Conservation (phyloP, 2,329 filamentous ascomycete genomes). For the Trichophyton schoenleinii region DNA sequence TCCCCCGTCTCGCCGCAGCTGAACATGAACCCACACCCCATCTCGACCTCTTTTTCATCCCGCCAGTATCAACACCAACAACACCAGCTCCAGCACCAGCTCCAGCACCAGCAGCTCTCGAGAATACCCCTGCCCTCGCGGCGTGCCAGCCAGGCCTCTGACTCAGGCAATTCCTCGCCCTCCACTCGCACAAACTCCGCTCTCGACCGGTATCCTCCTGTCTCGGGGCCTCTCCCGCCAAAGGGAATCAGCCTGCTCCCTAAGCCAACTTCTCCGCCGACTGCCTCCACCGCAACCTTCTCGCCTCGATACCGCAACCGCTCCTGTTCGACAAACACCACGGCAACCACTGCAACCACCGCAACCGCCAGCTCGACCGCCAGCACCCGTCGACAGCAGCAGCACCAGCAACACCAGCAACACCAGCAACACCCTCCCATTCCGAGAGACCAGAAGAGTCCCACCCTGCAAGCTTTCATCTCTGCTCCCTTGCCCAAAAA, state of each 20-base stretch:
- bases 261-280: conserved; percentile 22
- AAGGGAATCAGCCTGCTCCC: conserved; percentile 32
- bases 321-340: conserved; percentile 6
- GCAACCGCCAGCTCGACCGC: not conserved
- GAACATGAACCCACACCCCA: conserved; percentile 15
- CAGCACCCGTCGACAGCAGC: not conserved
- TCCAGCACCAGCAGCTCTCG: conserved; percentile 21
- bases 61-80: not conserved
- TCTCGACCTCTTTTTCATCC: not conserved
- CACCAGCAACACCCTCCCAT: conserved; percentile 10
- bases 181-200: conserved; percentile 25
- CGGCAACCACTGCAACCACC: conserved; percentile 7
- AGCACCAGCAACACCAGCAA: too few relatives aligned
- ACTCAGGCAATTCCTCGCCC: conserved; percentile 29
- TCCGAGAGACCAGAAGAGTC: conserved; percentile 38
- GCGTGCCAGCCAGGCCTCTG: conserved; percentile 29
- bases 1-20: conserved; percentile 23
- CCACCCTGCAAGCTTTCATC: conserved; percentile 60
- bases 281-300: conserved; percentile 10
- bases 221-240: conserved; percentile 24
- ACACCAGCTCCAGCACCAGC: not conserved
- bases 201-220: conserved; percentile 18
- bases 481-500: conserved; percentile 56
- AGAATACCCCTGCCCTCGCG: conserved; percentile 35
- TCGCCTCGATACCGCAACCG: not conserved